Conservation (phyloP, 176 grass and related monocot genomes). For the Saccharum officinarum region DNA sequence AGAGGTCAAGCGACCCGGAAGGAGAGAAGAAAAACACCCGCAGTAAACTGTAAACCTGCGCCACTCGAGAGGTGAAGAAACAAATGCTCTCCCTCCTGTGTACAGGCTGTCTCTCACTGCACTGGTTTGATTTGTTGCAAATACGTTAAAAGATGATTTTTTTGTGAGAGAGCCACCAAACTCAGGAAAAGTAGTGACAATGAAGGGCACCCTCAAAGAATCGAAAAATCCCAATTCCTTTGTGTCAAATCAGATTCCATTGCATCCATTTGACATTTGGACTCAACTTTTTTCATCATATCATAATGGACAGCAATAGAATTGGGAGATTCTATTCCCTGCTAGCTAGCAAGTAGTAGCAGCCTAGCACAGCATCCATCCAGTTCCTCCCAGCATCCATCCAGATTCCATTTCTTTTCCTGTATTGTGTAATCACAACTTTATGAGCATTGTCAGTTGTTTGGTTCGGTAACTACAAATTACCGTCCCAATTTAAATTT, state of each 20-base stretch:
- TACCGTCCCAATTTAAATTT: too few relatives aligned
- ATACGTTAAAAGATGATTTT: not conserved
- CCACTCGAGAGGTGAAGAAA: not conserved
- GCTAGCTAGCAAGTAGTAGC: not conserved
- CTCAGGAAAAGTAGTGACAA: not conserved
- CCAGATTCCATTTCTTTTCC: too few relatives aligned
- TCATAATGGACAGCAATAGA: not conserved
- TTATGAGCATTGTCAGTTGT: too few relatives aligned
- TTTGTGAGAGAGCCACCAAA: not conserved
- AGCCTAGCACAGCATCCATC: not conserved
- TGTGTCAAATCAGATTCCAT: not conserved
- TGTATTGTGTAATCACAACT: too few relatives aligned
- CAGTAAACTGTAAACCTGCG: not conserved
- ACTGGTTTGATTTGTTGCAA: not conserved
- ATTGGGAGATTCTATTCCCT: not conserved
- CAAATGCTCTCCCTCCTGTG: not conserved
- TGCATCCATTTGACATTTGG: not conserved
- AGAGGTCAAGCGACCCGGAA: not conserved
- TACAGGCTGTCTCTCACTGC: not conserved
- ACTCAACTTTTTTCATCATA: not conserved
- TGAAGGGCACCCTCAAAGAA: not conserved
- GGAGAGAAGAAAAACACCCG: not conserved
- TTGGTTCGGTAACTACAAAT: too few relatives aligned
- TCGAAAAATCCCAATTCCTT: not conserved
- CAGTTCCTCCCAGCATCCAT: not conserved